Conservation (phyloP, 257 asterid species). For the Fraxinus quadrangulata region DNA sequence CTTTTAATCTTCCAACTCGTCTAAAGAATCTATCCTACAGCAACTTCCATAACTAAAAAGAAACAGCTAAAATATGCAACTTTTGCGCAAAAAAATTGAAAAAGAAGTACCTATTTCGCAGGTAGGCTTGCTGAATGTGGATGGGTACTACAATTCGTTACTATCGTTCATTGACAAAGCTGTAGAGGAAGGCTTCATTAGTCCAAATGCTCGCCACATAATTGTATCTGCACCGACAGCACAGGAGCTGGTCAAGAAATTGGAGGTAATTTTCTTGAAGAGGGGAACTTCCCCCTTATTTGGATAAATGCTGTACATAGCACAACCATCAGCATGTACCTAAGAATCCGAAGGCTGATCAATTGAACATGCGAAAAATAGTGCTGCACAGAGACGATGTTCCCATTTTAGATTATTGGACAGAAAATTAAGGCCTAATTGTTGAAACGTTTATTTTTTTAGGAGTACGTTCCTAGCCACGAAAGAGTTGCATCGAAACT, state of each 20-base stretch:
- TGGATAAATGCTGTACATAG: not conserved
- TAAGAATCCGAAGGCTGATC: not conserved
- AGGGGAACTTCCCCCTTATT: not conserved
- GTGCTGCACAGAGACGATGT: not conserved
- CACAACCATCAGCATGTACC: not conserved
- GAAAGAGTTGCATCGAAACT: conserved; percentile 43
- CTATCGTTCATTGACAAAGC: conserved; percentile 88
- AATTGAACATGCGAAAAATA: not conserved
- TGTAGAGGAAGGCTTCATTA: conserved; percentile 87
- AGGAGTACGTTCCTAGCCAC: conserved; percentile 55
- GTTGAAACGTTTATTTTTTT: not conserved
- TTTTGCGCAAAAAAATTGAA: not conserved
- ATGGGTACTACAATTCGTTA: conserved; percentile 80
- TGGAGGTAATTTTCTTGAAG: conserved; percentile 60
- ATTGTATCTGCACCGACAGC: conserved; percentile 90
- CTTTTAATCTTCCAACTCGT: not conserved
- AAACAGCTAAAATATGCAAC: not conserved
- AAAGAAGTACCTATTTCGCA: conserved; percentile 27
- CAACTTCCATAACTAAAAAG: conserved; percentile 5
- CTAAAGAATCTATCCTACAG: not conserved
- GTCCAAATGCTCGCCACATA: conserved; percentile 84
- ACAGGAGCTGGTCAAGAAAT: conserved; percentile 73
- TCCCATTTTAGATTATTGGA: not conserved
- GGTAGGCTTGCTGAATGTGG: conserved; percentile 96
- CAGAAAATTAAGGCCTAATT: not conserved